These are phyloP conservation scores for Plasmodium malariae DNA, from an alignment of 169 alveolate genomes.

Conservation along the genomic window DNA sequence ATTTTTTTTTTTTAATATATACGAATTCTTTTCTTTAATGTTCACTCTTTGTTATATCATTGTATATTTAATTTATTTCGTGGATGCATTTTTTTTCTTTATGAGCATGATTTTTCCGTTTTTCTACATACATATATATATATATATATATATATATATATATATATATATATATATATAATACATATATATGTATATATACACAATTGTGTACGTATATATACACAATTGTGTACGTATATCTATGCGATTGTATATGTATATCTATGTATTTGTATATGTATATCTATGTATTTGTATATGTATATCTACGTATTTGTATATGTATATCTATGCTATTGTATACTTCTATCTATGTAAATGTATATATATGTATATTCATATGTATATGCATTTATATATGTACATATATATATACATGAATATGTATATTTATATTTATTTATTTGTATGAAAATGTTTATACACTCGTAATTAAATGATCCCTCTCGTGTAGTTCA, in stretches of 20 bases:
- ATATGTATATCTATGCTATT: not conserved
- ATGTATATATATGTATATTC: not conserved
- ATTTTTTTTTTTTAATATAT: too few species aligned
- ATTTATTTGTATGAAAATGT: too few species aligned
- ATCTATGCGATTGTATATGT: too few species aligned
- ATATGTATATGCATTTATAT: not conserved
- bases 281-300: too few species aligned
- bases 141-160: too few species aligned
- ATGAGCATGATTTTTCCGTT: not conserved
- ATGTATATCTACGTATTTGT: not conserved
- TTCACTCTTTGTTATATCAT: not conserved
- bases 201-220: slow-evolving; percentile 1
- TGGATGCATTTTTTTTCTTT: not conserved
- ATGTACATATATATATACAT: not conserved
- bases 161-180: too few species aligned
- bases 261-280: not conserved
- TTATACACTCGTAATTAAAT: too few species aligned
- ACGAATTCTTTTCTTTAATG: too few species aligned
- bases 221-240: not conserved
- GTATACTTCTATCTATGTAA: not conserved
- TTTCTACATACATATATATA: not conserved
- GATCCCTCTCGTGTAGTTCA: too few species aligned
- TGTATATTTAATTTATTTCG: too few species aligned
- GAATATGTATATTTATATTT: not conserved
- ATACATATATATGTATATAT: not conserved